Base-by-base conservation (phyloP, 2,329 filamentous ascomycete genomes). In the Pestalotiopsis sp. region DNA sequence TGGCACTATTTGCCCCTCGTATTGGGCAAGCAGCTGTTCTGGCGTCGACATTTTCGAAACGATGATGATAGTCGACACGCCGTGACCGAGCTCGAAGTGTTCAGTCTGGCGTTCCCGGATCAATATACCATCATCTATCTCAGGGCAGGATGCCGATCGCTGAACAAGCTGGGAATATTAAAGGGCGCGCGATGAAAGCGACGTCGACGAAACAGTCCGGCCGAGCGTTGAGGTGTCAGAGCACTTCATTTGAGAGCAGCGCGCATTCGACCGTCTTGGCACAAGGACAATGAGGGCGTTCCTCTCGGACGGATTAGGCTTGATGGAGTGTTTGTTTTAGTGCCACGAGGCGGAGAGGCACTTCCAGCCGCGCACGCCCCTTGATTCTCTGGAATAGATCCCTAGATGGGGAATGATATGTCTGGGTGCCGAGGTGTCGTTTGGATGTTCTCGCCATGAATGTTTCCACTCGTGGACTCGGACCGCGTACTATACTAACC, bases 1-100 rank as follows among this genome's bases (percentile, higher is more conserved):
- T 27, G 85, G 84, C 27, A 87, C 83, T 20, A 86, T 75, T 57
- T 82, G 76, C 25, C 81, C 84, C 70, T 83, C 71, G 70, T 85
- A 86, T 70, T 80, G 70, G 38, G 74, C 72, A 39, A 85, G 74
- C 31, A 85, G 72, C 14, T 80, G 74, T 23, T 74, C 72, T 6
- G 68, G 36, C 27, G 69, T 70, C 61, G 75, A 73, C 77, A 79
- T 79, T 52, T 61, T 71, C 17, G 41, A 45, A 45, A 45, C 4
- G 12, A 45, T 45, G 41, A 13, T 45, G 13, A 49, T 14, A 7
- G 41, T 49, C 14, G 41, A n/a, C 41, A 49, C 41, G 41, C 41
- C 41, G 13, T 52, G 45, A 20, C 20, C 45, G 17, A 52, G 45
- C 45, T n/a, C 14, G 45, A 52, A 52, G 17, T 52, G 17, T n/a